These are phyloP conservation scores for Haematococcus lacustris DNA, from an alignment of 139 green algal species.

Conservation along the genomic window DNA sequence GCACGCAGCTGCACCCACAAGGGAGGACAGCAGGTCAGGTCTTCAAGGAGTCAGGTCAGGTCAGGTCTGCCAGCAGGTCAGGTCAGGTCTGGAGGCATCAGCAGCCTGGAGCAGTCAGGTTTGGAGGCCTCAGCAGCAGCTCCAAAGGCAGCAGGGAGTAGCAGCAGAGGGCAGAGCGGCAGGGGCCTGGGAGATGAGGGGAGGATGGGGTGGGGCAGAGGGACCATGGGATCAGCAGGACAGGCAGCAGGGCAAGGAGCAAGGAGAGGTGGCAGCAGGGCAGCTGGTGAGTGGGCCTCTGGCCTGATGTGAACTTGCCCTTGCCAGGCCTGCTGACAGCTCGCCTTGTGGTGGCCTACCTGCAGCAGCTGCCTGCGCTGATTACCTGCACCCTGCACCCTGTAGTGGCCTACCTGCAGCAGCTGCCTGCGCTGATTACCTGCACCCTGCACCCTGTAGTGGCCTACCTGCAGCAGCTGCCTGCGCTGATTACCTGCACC, in stretches of 20 bases:
- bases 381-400: background rate
- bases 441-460: background rate
- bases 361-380: slow-evolving; percentile 9
- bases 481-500: background rate
- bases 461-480: background rate
- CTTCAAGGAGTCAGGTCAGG: background rate
- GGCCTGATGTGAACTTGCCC: no score
- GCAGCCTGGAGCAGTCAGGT: background rate
- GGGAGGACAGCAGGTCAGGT: background rate
- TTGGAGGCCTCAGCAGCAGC: background rate
- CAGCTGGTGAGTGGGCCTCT: no score
- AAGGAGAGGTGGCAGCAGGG: no score
- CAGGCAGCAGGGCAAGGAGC: no score
- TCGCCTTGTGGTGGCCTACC: background rate
- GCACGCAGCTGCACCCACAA: background rate
- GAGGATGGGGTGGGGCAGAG: background rate
- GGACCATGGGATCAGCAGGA: no score
- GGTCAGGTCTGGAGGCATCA: background rate
- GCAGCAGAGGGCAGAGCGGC: no score
- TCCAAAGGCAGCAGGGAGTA: no score
- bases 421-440: background rate
- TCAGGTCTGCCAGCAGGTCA: background rate
- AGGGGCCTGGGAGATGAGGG: background rate
- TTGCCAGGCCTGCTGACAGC: background rate
- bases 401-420: background rate